A percentile compares a stretch with the other conserved stretches of the same genome.
These are phyloP conservation scores for Rhynchospora breviuscula DNA, from an alignment of 176 grass and related monocot genomes.

Conservation along the genomic window DNA sequence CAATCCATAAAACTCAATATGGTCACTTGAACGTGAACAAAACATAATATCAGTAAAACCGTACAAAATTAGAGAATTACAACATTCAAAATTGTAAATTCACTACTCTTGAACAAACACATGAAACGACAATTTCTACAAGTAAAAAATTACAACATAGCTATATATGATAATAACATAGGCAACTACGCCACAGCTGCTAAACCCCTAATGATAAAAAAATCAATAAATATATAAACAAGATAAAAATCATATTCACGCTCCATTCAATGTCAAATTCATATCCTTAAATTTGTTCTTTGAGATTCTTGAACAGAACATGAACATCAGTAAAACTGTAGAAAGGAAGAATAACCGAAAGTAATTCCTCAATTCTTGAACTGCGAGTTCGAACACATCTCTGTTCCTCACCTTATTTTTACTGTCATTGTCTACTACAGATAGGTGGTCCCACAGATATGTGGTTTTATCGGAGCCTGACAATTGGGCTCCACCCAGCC, in stretches of 20 bases:
- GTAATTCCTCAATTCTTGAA: conserved; percentile 91
- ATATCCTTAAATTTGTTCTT: conserved; percentile 69
- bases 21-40: background rate
- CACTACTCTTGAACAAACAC: background rate
- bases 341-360: conserved; percentile 90
- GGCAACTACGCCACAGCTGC: conserved; percentile 1
- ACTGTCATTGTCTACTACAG: conserved; percentile 22
- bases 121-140: conserved; percentile 1
- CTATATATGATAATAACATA: background rate
- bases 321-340: conserved; percentile 81
- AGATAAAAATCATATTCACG: background rate
- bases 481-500: conserved; percentile 26
- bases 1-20: background rate
- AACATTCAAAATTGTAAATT: background rate
- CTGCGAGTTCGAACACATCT: conserved; percentile 80
- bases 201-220: background rate
- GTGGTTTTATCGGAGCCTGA: conserved; percentile 22
- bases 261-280: conserved; percentile 16
- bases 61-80: background rate
- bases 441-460: conserved; percentile 33
- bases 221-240: background rate
- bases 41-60: background rate
- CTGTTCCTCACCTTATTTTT: conserved; percentile 30
- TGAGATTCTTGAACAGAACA: conserved; percentile 92
- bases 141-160: background rate